Evolutionary conservation across 2,329 filamentous ascomycete species (phyloP), one percentile per base, ranked within the genome.

Genomic region (Ceratocystis colombiana): DNA sequence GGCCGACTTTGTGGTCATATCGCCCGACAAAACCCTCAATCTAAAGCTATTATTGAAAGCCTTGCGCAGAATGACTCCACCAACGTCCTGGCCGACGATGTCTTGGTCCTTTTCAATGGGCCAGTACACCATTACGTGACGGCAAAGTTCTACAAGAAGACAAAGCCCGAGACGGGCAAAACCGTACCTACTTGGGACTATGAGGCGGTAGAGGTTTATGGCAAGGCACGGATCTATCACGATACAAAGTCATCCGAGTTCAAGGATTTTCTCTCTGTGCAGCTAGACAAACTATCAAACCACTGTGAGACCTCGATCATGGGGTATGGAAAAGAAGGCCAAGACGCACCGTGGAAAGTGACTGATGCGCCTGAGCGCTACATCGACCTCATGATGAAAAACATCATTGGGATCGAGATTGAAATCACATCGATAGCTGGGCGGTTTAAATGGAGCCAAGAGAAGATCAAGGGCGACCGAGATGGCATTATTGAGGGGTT

Each of bases 151-250:
- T 88, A 88, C 75, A 77, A 75, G 10, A 79, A 84, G 69, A 88
- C 86, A 0, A 88, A 88, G 71, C 85, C 84, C 0, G 72, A 71
- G 0, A 84, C 80, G 0, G 85, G 80, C 10, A 88, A 88, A 70
- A 85, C 88, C 0, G 86, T 87, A 4, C 85, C 85, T 0, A 89
- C 86, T 0, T 88, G 86, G 86, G 85, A 89, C 73, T 89, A 88
- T 70, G 77, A 83, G 0, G 84, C 85, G 0, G 85, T 80, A 0
- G 84, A 88, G 73, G 83, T 77, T 0, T 88, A 88, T 70, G 86
- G 86, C 1, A 78, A 73, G 1, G 81, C 82, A 0, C 80, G 68
- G 0, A 73, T 88, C 3, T 82, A 79, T 69, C 79, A 75, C 66
- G 55, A 57, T n/a, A 44, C 46, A 30, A 46, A 45, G 15, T 71